Base-by-base conservation (phyloP, 441 rosid species). In the Pelargonium citronellum region DNA sequence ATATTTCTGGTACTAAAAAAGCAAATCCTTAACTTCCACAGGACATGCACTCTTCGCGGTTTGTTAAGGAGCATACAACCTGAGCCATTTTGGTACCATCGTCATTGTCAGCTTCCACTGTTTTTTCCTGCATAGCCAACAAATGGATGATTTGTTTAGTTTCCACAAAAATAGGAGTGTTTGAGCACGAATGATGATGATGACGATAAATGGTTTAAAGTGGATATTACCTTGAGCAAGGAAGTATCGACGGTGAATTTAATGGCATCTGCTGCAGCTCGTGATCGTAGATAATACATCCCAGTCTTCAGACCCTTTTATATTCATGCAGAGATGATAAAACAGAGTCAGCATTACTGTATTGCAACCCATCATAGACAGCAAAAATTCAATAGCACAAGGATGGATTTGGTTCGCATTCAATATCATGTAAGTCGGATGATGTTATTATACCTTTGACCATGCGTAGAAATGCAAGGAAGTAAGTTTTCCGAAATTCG, bases 231-330 rank as follows among this genome's bases (percentile, higher is more conserved):
- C 71, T 85, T 81, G 2, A 87, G 80, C 77, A 72, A 58, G 22
- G 94, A 75, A 72, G 96, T 89, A 64, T 91, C 97, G 2, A 93
- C 97, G 3, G 95, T 93, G 83, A 93, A 93, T 80, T 93, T 88
- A 74, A 93, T 93, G 53, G 98, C 97, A 82, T 93, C 98, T n/a
- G 97, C 97, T 27, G 97, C 97, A 58, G 96, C 98, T 6, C 92
- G 91, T 39, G 97, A 83, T 19, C 96, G 80, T 34, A 93, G 78
- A 81, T 91, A 93, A 69, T 93, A 93, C 98, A 93, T 91, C 41
- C 96, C 96, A 0, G 96, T 93, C 82, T 93, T 93, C 73, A 92
- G 69, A 64, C 98, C 98, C 97, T 92, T 4, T 16, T 3, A 3
- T 12, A 49, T 13, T 2, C 22, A 5, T 4, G 5, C 1, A 16